phyloP scores from a whole-genome alignment of 2,329 filamentous ascomycete species.

The Ophiocordyceps sinensis region DNA sequence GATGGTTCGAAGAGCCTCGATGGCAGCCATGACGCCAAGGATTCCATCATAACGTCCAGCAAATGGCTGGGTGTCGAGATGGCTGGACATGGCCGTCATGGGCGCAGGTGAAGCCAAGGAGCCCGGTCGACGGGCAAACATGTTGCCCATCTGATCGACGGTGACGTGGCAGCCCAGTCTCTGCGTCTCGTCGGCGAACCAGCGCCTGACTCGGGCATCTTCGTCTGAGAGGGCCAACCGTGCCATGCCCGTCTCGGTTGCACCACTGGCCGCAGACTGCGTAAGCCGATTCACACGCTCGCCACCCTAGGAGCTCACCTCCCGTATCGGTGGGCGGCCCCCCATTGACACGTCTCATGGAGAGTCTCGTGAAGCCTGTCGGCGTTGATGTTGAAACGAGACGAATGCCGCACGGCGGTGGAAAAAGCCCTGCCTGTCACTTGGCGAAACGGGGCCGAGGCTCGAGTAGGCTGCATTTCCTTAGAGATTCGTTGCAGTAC shows the following conservation, averaged over 20 bases:
- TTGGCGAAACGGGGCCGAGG: background rate
- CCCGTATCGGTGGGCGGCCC: slow-evolving; percentile 9
- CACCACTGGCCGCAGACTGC: slow-evolving; percentile 2
- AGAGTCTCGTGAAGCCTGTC: slow-evolving; percentile 5
- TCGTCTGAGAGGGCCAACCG: slow-evolving; percentile 57
- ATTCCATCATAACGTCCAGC: slow-evolving; percentile 67
- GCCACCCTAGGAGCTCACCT: slow-evolving; percentile 10
- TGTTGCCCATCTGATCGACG: slow-evolving; percentile 67
- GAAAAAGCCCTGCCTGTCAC: background rate
- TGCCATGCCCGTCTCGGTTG: slow-evolving; percentile 57
- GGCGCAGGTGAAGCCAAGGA: slow-evolving; percentile 24
- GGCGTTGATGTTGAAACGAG: background rate
- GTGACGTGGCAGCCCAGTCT: slow-evolving; percentile 51
- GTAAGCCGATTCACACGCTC: background rate
- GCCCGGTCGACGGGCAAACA: slow-evolving; percentile 55
- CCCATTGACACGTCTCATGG: slow-evolving; percentile 8
- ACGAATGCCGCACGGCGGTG: background rate
- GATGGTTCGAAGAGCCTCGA: slow-evolving; percentile 58
- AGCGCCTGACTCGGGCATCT: slow-evolving; percentile 59
- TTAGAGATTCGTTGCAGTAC: too few species aligned
- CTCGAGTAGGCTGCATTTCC: too few species aligned
- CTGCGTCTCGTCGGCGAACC: slow-evolving; percentile 54
- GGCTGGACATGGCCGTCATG: slow-evolving; percentile 50
- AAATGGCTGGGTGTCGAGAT: slow-evolving; percentile 49
- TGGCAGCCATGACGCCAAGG: slow-evolving; percentile 54